A percentile compares a stretch with the other conserved stretches of the same genome.
Evolutionary conservation across 495 filamentous ascomycete genomes (phyloP).

Genomic region (Penicillium canariense): DNA sequence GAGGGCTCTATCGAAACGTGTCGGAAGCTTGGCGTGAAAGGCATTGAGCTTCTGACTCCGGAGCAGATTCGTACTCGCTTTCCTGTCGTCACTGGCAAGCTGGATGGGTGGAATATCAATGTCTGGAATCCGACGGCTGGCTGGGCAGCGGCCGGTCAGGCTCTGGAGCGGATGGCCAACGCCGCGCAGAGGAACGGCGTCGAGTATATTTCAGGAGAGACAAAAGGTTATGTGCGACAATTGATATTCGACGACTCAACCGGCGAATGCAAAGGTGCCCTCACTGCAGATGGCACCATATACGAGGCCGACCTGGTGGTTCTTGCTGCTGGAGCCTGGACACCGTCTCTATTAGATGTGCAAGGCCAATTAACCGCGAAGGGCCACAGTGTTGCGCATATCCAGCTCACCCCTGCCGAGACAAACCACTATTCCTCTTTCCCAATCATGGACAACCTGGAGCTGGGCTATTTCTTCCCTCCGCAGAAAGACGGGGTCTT

Average conservation of each 20-base stretch:
- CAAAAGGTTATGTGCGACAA: conserved; percentile 20
- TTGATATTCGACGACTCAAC: conserved; percentile 19
- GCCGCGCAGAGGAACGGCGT: conserved; percentile 24
- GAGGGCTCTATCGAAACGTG: conserved; percentile 26
- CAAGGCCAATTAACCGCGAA: conserved; percentile 30
- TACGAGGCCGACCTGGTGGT: conserved; percentile 33
- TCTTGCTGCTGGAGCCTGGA: conserved; percentile 35
- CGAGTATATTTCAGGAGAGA: conserved; percentile 26
- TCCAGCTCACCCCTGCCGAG: conserved; percentile 25
- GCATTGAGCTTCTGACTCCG: conserved; percentile 18
- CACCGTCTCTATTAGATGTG: conserved; percentile 31
- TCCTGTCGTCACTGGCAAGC: conserved; percentile 23
- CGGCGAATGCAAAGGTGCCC: conserved; percentile 24
- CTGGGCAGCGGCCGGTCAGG: conserved; percentile 27
- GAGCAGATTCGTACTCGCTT: conserved; percentile 20
- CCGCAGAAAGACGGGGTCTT: conserved; percentile 16
- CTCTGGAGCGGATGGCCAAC: conserved; percentile 26
- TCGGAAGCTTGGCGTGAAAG: conserved; percentile 18
- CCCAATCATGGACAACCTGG: conserved; percentile 24
- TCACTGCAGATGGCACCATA: conserved; percentile 31
- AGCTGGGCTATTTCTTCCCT: conserved; percentile 14
- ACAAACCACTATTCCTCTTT: conserved; percentile 15
- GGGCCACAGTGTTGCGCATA: conserved; percentile 27
- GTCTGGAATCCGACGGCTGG: conserved; percentile 33
- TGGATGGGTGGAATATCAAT: conserved; percentile 30